Percentiles rank a stretch among this genome's conserved stretches.
Evolutionary conservation across 1,284 basidiomycete genomes (phyloP).

Genomic region (Ceraceosorus guamensis): DNA sequence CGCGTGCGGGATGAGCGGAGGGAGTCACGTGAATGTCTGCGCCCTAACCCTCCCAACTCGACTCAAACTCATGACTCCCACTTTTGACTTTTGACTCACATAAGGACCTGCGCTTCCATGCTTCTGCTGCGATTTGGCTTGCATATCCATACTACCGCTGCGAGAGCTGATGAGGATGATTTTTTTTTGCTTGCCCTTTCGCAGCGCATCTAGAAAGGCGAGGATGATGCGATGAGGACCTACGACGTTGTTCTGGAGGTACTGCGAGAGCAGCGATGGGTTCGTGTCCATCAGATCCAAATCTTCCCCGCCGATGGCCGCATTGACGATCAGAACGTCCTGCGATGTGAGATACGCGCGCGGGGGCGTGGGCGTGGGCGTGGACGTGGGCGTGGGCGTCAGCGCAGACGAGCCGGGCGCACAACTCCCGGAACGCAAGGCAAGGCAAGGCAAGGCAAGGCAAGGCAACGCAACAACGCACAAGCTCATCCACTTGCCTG

Average conservation of each 20-base stretch:
- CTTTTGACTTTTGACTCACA: not conserved
- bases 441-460: no score
- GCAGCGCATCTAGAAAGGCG: slow-evolving; percentile 10
- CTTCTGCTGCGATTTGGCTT: not conserved
- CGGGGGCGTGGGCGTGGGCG: no score
- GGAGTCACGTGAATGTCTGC: no score
- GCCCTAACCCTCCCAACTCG: no score
- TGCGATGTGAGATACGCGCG: not conserved
- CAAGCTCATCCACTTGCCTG: not conserved
- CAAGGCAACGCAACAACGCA: not conserved
- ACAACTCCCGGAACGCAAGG: no score
- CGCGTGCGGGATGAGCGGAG: no score
- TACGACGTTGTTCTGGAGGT: slow-evolving; percentile 11
- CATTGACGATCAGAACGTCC: slow-evolving; percentile 12
- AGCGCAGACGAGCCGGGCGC: no score
- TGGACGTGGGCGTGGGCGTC: not conserved
- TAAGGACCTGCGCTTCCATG: slow-evolving; percentile 6
- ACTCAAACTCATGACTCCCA: no score
- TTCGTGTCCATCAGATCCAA: not conserved
- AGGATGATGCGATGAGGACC: slow-evolving; percentile 5
- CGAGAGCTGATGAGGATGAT: slow-evolving; percentile 10
- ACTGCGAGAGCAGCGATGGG: not conserved
- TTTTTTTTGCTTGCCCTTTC: slow-evolving; percentile 3
- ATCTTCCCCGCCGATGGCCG: slow-evolving; percentile 5
- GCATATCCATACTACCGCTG: not conserved